Percentiles rank a stretch among this genome's conserved stretches.
These are phyloP conservation scores for Macrolepiota fuliginosa DNA, from an alignment of 768 basidiomycete genomes.

Conservation along the genomic window DNA sequence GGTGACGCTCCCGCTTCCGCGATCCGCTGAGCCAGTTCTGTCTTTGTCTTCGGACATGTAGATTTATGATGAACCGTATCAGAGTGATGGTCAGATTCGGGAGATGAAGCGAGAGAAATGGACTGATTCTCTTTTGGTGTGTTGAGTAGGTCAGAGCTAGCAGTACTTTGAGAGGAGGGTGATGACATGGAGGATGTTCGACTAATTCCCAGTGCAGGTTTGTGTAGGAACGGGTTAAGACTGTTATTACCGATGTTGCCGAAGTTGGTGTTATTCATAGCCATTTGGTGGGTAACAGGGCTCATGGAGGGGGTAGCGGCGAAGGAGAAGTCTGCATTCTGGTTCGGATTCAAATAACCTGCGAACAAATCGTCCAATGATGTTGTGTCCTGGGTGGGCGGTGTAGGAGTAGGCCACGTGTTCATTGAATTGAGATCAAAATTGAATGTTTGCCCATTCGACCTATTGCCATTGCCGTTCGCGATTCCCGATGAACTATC, in stretches of 20 bases:
- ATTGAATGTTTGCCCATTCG: slow-evolving; percentile 29
- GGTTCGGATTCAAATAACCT: slow-evolving; percentile 30
- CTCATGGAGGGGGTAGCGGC: slow-evolving; percentile 40
- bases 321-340: slow-evolving; percentile 29
- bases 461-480: background rate
- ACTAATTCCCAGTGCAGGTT: slow-evolving; percentile 20
- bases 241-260: background rate
- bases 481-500: slow-evolving; percentile 4
- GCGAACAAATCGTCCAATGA: slow-evolving; percentile 48
- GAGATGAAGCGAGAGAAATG: slow-evolving; percentile 21
- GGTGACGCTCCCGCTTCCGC: slow-evolving; percentile 55
- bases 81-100: slow-evolving; percentile 19
- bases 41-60: slow-evolving; percentile 22
- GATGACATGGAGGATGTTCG: slow-evolving; percentile 37
- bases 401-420: slow-evolving; percentile 39
- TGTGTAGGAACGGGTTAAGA: slow-evolving; percentile 16
- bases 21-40: slow-evolving; percentile 44
- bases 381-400: slow-evolving; percentile 28
- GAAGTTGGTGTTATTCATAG: slow-evolving; percentile 20
- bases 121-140: slow-evolving; percentile 25
- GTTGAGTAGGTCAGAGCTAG: slow-evolving; percentile 32
- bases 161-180: slow-evolving; percentile 29
- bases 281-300: slow-evolving; percentile 52
- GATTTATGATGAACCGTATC: slow-evolving; percentile 20
- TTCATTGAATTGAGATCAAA: slow-evolving; percentile 46